Percentiles rank a stretch among this genome's conserved stretches.
Evolutionary conservation across 2,329 filamentous ascomycete species (phyloP).

Genomic region (Phoma herbarum): DNA sequence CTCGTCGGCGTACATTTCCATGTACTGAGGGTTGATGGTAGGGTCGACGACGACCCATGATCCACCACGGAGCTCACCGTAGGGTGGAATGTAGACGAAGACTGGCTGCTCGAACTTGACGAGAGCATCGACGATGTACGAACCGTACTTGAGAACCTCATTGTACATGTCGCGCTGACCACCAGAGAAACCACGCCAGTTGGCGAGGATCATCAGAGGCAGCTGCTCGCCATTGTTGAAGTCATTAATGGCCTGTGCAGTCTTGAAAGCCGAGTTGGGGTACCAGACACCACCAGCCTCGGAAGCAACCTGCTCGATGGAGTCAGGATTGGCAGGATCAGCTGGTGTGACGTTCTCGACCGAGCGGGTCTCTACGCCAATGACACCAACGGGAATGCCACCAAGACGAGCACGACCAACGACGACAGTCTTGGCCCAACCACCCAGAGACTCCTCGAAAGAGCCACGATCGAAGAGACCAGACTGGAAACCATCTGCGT

Average conservation of each 20-base stretch:
- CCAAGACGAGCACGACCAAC: conserved; percentile 95
- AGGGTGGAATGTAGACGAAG: conserved; percentile 98
- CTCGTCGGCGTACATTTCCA: conserved; percentile 99
- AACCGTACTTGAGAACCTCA: conserved; percentile 99
- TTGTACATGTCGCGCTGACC: conserved; percentile 99
- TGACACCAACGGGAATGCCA: conserved; percentile 98
- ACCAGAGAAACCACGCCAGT: conserved; percentile 99
- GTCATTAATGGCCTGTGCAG: conserved; percentile 96
- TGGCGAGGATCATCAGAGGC: conserved; percentile 98
- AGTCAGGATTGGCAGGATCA: conserved; percentile 97
- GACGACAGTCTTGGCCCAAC: conserved; percentile 97
- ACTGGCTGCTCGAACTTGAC: conserved; percentile 99
- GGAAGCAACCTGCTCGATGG: conserved; percentile 91
- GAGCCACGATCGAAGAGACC: conserved; percentile 97
- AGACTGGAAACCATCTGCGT: conserved; percentile 83
- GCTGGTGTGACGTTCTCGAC: conserved; percentile 97
- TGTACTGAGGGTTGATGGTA: conserved; percentile 93
- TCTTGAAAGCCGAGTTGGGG: conserved; percentile 99
- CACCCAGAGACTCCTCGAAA: conserved; percentile 94
- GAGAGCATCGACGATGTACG: conserved; percentile 97
- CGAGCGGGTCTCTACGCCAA: conserved; percentile 92
- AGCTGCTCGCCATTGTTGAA: conserved; percentile 99
- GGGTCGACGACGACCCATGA: conserved; percentile 99
- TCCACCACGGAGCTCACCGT: conserved; percentile 95
- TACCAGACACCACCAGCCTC: conserved; percentile 99